Conservation (phyloP, 306 rosid species). For the Calophaca sinica region DNA sequence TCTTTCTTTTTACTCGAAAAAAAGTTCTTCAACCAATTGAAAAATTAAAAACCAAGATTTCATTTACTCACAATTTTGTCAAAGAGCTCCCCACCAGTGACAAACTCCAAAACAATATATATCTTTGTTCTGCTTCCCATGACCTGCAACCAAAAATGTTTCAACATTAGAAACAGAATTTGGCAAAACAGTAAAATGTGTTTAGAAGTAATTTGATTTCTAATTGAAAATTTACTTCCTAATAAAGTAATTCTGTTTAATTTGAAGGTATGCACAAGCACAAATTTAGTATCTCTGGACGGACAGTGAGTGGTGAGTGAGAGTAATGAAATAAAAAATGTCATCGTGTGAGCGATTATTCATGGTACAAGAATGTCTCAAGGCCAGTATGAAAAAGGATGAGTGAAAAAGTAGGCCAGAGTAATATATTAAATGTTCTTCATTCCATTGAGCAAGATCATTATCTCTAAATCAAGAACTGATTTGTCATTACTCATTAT, state of each 20-base stretch:
- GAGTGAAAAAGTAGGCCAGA: neutral
- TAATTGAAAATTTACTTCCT: conserved; percentile 14
- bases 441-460: neutral
- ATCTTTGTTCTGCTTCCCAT: conserved; percentile 97
- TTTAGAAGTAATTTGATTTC: conserved; percentile 22
- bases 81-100: conserved; percentile 97
- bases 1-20: neutral
- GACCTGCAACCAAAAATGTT: conserved; percentile 62
- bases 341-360: neutral
- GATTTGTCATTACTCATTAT: neutral
- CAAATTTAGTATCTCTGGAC: neutral
- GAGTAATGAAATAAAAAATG: conserved; percentile 1
- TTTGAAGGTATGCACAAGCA: neutral
- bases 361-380: neutral
- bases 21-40: conserved; percentile 24
- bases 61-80: conserved; percentile 90
- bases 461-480: conserved; percentile 2
- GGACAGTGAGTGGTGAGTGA: neutral
- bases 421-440: too few relatives aligned
- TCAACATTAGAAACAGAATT: conserved; percentile 28
- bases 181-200: conserved; percentile 6
- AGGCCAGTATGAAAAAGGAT: neutral
- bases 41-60: conserved; percentile 28
- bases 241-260: conserved; percentile 2
- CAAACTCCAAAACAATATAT: conserved; percentile 92